A percentile compares a stretch with the other conserved stretches of the same genome.
These are phyloP conservation scores for Lactarius deliciosus DNA, from an alignment of 768 basidiomycete species.

Conservation along the genomic window DNA sequence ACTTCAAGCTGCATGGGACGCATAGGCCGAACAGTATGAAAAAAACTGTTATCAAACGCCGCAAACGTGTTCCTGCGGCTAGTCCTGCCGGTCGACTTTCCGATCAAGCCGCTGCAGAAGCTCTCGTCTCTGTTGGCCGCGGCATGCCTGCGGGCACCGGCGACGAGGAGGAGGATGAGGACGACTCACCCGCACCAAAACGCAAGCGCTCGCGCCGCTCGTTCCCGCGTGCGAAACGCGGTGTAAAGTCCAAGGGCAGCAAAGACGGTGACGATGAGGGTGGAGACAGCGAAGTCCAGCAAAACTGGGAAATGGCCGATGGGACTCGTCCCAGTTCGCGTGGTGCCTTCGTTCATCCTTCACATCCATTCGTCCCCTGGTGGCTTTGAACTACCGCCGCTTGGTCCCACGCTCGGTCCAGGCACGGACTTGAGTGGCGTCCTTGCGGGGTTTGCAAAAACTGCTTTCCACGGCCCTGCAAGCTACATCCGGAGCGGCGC, in stretches of 20 bases:
- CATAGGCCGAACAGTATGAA: constrained; percentile 99
- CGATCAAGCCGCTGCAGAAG: constrained; percentile 88
- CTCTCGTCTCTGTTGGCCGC: constrained; percentile 80
- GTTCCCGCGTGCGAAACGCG: constrained; percentile 31
- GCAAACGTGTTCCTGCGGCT: constrained; percentile 95
- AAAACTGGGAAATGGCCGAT: constrained; percentile 24
- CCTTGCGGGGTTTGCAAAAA: constrained; percentile 22
- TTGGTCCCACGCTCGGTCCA: constrained; percentile 40
- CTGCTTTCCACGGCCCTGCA: constrained; percentile 38
- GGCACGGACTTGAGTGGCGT: constrained; percentile 30
- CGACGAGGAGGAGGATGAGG: constrained; percentile 46
- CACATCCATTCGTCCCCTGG: constrained; percentile 33
- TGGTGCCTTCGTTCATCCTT: constrained; percentile 22
- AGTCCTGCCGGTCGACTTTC: constrained; percentile 54
- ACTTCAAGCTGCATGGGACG: constrained; percentile 97
- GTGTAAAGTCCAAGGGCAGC: constrained; percentile 30
- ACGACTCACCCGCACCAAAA: constrained; percentile 47
- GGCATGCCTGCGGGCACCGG: constrained; percentile 41
- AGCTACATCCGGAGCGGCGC: constrained; percentile 62
- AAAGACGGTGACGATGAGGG: constrained; percentile 34
- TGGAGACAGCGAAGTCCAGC: constrained; percentile 27
- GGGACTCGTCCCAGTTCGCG: constrained; percentile 23
- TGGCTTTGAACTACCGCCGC: constrained; percentile 64
- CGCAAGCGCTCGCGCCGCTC: constrained; percentile 53
- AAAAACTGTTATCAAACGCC: constrained; percentile 96